Base-by-base conservation (phyloP, 106 monocot genomes). In the Ottelia alismoides region DNA sequence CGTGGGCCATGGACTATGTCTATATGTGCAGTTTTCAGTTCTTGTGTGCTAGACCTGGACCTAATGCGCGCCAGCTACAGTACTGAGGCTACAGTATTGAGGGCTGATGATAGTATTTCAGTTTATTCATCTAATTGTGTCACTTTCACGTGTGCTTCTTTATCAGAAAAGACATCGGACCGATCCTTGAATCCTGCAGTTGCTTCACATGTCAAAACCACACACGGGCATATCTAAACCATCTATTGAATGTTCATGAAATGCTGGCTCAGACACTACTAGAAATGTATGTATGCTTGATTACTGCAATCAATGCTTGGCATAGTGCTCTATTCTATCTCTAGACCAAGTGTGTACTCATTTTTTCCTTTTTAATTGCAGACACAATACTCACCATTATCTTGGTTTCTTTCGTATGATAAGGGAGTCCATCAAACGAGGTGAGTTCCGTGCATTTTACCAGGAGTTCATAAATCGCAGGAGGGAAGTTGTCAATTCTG, bases 371-470 rank as follows among this genome's bases (percentile, higher is more conserved):
- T 4, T 53, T 14, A 32, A 28, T 9, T 71, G 60, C 90, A 98
- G 98, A 77, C 98, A 98, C 70, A 98, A 98, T 45, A 90, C 90
- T 24, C 85, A 86, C 59, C 98, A 98, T 63, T 98, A 90, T 53
- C 66, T 98, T 45, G 67, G 74, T 14, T 98, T 98, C 70, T 90
- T 98, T 50, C 24, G 56, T n/a, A 61, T 67, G 14, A 77, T 90
- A 64, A 74, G 98, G 45, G 70, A 80, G 51, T 76, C 90, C 26
- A 85, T 86, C 48, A 77, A 74, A 68, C 21, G 20, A 48, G 81
- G 71, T 30, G 65, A 75, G 46, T 98, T 98, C 31, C 65, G 77
- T 17, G 49, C 56, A 32, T 89, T 90, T 53, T 71, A 62, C 28
- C 56, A 61, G 49, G 77, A 46, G 52, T 98, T 90, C 66, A 35